These are phyloP conservation scores for Cladosporium sp. DNA, from an alignment of 2,329 filamentous ascomycete species.

Conservation along the genomic window DNA sequence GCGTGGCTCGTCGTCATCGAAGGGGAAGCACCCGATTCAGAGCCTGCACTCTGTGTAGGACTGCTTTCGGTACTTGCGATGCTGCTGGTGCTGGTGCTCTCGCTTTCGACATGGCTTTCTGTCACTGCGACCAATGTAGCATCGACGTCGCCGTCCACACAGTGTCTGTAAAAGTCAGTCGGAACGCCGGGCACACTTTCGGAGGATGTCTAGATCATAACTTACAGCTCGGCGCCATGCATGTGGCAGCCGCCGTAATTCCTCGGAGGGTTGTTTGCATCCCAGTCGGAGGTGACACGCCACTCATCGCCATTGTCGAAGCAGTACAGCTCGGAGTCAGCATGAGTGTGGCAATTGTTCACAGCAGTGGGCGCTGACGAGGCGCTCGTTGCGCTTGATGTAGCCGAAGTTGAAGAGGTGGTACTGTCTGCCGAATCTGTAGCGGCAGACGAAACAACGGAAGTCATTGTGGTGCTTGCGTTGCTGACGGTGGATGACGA, in stretches of 20 bases:
- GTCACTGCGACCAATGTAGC: conserved; percentile 2
- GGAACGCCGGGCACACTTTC: not conserved
- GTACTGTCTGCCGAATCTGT: not conserved
- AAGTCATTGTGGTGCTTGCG: not conserved
- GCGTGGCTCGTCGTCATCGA: not conserved
- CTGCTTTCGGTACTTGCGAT: not conserved
- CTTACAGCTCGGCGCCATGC: conserved; percentile 6
- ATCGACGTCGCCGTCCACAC: conserved; percentile 6
- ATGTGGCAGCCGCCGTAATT: not conserved
- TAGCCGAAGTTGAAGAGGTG: not conserved
- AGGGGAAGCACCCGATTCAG: not conserved
- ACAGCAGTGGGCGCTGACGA: not conserved
- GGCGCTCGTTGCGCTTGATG: not conserved
- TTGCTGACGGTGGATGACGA: not conserved
- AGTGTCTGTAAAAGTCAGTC: conserved; percentile 6
- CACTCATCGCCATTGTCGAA: conserved; percentile 5
- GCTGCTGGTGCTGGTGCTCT: not conserved
- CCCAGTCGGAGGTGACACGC: conserved; percentile 2
- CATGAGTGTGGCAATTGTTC: conserved; percentile 7
- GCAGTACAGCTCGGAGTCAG: conserved; percentile 2
- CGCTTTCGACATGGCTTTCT: not conserved
- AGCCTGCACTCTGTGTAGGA: not conserved
- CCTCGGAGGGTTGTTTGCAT: not conserved
- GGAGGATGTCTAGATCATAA: too few species aligned
- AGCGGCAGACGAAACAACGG: not conserved